Evolutionary conservation across 345 rosid species (phyloP).

Genomic region (Noccaea bulbosa): DNA sequence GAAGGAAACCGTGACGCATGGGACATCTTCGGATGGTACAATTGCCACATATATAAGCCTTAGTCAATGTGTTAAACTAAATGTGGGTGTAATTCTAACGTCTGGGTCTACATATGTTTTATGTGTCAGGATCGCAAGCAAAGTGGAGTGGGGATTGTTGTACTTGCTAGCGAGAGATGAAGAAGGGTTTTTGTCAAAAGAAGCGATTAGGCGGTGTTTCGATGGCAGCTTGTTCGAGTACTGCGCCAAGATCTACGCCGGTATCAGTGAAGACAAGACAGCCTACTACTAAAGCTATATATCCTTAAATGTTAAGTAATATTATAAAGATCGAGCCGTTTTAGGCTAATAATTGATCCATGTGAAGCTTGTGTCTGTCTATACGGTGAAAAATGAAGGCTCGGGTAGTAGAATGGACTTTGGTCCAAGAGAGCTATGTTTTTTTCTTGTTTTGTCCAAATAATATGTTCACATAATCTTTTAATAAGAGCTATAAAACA

Average conservation of each 20-base stretch:
- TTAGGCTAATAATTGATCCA: neutral
- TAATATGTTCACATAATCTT: no score
- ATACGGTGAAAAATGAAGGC: no score
- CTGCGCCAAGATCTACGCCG: conserved; percentile 56
- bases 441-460: conserved; percentile 18
- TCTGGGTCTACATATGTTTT: neutral
- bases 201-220: conserved; percentile 71
- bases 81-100: no score
- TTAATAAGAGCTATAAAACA: no score
- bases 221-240: conserved; percentile 92
- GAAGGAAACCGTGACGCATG: conserved; percentile 61
- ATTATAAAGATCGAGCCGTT: neutral
- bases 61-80: no score
- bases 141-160: conserved; percentile 70
- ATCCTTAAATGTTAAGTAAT: neutral
- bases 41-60: neutral
- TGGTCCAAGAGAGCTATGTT: neutral
- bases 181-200: conserved; percentile 76
- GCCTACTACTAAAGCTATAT: conserved; percentile 33
- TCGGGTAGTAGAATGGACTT: neutral
- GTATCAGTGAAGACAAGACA: conserved; percentile 43
- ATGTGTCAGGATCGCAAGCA: conserved; percentile 54
- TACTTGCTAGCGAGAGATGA: conserved; percentile 77
- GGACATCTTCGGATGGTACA: conserved; percentile 75
- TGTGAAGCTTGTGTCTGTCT: neutral